Conservation (phyloP, 768 basidiomycete species). For the Sistotremastrum suecicum region DNA sequence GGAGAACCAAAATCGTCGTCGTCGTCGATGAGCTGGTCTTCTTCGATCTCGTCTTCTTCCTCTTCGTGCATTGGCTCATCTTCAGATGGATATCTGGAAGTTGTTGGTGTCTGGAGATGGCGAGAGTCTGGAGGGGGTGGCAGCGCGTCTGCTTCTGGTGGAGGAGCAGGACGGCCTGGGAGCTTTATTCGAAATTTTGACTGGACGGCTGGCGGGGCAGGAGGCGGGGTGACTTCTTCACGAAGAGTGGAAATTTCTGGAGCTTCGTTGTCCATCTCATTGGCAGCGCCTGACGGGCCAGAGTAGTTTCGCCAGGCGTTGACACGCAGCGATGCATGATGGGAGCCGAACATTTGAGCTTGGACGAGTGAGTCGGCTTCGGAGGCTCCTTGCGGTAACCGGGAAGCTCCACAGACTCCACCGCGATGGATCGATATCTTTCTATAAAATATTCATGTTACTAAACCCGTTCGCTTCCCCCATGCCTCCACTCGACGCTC, state of each 20-base stretch:
- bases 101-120: conserved; percentile 10
- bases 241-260: conserved; percentile 69
- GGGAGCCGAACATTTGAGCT: no score
- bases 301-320: no score
- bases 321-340: no score
- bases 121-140: conserved; percentile 4
- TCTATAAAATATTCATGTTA: no score
- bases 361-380: no score
- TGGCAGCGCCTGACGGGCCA: conserved; percentile 1
- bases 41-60: conserved; percentile 56
- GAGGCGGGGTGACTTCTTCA: conserved; percentile 58
- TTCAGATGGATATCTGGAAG: neutral
- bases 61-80: conserved; percentile 21
- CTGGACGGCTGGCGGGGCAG: conserved; percentile 14
- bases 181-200: conserved; percentile 37
- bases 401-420: no score
- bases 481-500: no score
- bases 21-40: conserved; percentile 73
- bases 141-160: conserved; percentile 8
- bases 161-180: conserved; percentile 16
- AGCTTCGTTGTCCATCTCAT: conserved; percentile 57
- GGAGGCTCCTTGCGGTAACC: no score
- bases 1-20: conserved; percentile 24
- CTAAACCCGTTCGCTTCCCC: no score
- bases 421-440: no score